Base-by-base conservation (phyloP, 2,329 filamentous ascomycete species). In the Stemphylium beticola region DNA sequence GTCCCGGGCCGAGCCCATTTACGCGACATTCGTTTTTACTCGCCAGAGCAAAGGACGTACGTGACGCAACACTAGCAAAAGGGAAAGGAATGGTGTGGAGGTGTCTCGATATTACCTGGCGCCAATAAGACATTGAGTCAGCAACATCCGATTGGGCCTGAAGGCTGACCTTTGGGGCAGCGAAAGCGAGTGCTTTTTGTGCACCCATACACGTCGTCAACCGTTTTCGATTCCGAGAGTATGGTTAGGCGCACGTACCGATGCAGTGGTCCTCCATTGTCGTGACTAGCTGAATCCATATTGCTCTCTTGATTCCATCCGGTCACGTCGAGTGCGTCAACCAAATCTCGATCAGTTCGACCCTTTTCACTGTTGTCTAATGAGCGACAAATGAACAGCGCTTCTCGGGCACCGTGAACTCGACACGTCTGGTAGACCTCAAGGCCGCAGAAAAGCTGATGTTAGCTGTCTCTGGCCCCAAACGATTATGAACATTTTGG, bases 121-220 rank as follows among this genome's bases (percentile, higher is more conserved):
- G 20, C 40, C 18, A 29, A 41, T 31, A 33, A 18, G 14, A 34
- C 24, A 14, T 22, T 20, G 20, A 41, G 12, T 32, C 32, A 47
- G 38, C 46, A 42, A 46, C 37, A 37, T 57, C 20, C 46, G 32
- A 44, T 32, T 57, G 33, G 43, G 22, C 41, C 29, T 38, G 50
- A 39, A 43, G 36, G 37, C 33, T 26, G 17, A 24, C 31, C 22
- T 17, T 18, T 32, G 53, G 31, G 31, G 41, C 20, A 39, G 36
- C 32, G 22, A 24, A 10, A 24, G 37, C 47, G 49, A 41, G 40
- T 46, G 17, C 37, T 17, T 26, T n/a, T 45, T 26, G 37, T 44
- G n/a, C 22, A 22, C 39, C 22, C 4, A 29, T 15, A 24, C 18
- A 26, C 26, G 14, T 15, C n/a, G 39, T n/a, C 22, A 22, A 22